Percentiles rank a stretch among this genome's conserved stretches.
phyloP scores from a whole-genome alignment of 495 filamentous ascomycete species.

The Xylaria flabelliformis region DNA sequence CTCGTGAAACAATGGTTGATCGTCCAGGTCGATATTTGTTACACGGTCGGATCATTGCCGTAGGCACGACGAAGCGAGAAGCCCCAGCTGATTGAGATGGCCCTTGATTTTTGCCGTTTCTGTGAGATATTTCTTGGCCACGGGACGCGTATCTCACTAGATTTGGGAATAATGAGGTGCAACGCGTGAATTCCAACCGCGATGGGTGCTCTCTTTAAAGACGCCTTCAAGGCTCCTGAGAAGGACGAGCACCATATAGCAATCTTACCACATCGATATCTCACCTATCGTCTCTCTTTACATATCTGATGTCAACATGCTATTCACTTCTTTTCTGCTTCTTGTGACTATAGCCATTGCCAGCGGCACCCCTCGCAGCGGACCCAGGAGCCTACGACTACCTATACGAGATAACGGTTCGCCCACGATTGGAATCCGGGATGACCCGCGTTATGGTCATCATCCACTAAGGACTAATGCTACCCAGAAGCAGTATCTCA shows the following conservation, averaged over 20 bases:
- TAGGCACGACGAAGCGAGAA: constrained; percentile 1
- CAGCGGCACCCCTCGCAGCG: background rate
- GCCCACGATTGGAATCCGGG: background rate
- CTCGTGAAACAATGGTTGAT: background rate
- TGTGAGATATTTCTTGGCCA: background rate
- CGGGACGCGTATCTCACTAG: background rate
- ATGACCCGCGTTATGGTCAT: constrained; percentile 13
- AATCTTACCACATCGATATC: background rate
- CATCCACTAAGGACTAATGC: constrained; percentile 21
- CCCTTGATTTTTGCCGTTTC: background rate
- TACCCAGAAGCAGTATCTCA: constrained; percentile 24
- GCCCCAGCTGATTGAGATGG: background rate
- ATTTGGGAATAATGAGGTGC: constrained; percentile 9
- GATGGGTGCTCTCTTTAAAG: constrained; percentile 13
- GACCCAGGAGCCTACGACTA: constrained; percentile 15
- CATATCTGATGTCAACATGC: constrained; percentile 18
- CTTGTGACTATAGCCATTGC: constrained; percentile 17
- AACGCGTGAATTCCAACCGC: background rate
- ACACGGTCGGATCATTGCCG: background rate
- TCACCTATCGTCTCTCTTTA: background rate
- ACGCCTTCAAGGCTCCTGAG: background rate
- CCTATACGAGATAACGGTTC: constrained; percentile 15
- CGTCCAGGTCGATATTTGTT: background rate
- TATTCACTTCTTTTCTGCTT: constrained; percentile 13
- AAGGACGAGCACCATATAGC: background rate